Evolutionary conservation across 805 yeast genomes (phyloP), one percentile per base, ranked within the genome.

Genomic region (Cyberlindnera galapagoensis): DNA sequence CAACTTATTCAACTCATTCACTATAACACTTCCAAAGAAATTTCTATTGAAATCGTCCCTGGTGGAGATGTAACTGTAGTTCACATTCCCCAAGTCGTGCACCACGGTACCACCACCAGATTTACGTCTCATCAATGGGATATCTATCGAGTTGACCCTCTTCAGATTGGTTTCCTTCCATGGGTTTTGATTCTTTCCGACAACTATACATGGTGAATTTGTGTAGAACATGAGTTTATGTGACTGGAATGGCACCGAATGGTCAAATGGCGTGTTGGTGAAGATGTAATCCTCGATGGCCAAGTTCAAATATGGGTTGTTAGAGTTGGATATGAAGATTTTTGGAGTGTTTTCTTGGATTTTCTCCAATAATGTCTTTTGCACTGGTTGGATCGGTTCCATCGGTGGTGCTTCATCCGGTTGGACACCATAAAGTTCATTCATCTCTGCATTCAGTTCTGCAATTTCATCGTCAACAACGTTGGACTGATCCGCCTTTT

Each of bases 31-130:
- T 4, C 54, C 53, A 32, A 52, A 51, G 28, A 24, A 42, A 3
- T 33, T 61, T 43, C 94, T 51, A 59, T 71, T 64, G 51, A 92
- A 92, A 3, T 67, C 68, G 9, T 65, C 68, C 39, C 83, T 70
- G 4, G 83, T 65, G 8, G 83, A 75, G 63, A 90, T 76, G 47
- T 73, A 86, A 5, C 94, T 79, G 56, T 80, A 92, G 51, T 92
- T 92, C 13, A 80, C 76, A 48, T 92, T 92, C 0, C 97, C 95
- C 5, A 66, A 43, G 56, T 90, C 98, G 54, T 92, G 99, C 9
- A 87, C 95, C 1, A 92, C 99, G 0, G 97, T 76, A 0, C 99
- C 99, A 2, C 99, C 99, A 0, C 99, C 99, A 7, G 92, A 79
- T 29, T 71, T 62, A 35, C 99, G 64, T 44, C 99, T 64, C 6